Evolutionary conservation across 345 rosid genomes (phyloP).

Genomic region (Bruguiera parviflora): DNA sequence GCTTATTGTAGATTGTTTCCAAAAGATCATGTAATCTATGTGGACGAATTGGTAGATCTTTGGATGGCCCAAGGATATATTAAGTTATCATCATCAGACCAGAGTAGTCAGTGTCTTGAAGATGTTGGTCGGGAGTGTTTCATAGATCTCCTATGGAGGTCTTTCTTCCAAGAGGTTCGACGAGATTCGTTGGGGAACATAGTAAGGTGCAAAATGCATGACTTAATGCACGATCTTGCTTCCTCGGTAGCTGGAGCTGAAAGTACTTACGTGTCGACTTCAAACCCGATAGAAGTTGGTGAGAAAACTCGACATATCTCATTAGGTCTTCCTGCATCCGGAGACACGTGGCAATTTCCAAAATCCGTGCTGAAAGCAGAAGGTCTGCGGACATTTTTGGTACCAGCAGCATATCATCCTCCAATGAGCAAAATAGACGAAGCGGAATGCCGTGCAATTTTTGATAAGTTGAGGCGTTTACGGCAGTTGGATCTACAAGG

Average conservation of each 20-base stretch:
- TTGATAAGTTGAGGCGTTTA: constrained; percentile 9
- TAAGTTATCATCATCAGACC: background rate
- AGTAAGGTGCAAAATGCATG: constrained; percentile 17
- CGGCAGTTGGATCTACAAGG: constrained; percentile 9
- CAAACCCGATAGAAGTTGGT: accelerated
- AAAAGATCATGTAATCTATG: constrained; percentile 6
- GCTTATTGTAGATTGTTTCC: constrained; percentile 28
- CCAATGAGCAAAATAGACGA: background rate
- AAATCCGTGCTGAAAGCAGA: background rate
- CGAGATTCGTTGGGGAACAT: background rate
- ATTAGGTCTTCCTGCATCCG: background rate
- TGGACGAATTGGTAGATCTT: background rate
- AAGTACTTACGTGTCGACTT: accelerated
- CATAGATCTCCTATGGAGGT: background rate
- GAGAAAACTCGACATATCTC: constrained; percentile 4
- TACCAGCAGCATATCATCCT: background rate
- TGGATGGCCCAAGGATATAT: constrained; percentile 32
- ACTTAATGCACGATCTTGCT: constrained; percentile 27
- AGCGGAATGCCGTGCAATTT: background rate
- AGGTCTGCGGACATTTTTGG: constrained; percentile 9
- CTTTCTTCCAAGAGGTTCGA: constrained; percentile 20
- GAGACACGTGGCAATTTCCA: background rate
- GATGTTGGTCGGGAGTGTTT: constrained; percentile 3
- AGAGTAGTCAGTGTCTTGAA: background rate
- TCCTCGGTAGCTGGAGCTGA: background rate